Percentiles rank a stretch among this genome's conserved stretches.
Evolutionary conservation across 1,284 basidiomycete species (phyloP).

Genomic region (Naganishia sp.): DNA sequence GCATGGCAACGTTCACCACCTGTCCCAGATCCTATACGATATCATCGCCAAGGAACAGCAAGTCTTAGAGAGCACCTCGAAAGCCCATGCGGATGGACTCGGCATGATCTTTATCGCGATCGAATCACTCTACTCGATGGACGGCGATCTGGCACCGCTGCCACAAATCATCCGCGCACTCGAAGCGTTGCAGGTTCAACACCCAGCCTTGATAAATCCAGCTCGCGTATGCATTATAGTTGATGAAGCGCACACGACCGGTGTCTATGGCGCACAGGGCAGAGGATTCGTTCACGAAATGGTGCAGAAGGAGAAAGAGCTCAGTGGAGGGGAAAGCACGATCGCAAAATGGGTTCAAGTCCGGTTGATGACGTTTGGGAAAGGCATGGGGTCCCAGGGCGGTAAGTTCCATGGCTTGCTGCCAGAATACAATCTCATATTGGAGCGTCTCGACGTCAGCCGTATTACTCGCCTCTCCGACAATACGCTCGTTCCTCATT

Average conservation of each 20-base stretch:
- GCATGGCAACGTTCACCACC: slow-evolving; percentile 67
- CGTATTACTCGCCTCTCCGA: slow-evolving; percentile 69
- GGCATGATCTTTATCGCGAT: slow-evolving; percentile 63
- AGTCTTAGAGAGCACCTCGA: background rate
- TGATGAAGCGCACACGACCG: slow-evolving; percentile 86
- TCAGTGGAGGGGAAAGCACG: slow-evolving; percentile 53
- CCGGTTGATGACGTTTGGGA: slow-evolving; percentile 65
- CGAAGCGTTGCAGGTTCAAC: slow-evolving; percentile 51
- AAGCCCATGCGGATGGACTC: background rate
- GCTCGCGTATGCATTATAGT: slow-evolving; percentile 60
- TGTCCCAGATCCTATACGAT: slow-evolving; percentile 39
- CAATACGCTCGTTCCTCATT: slow-evolving; percentile 78
- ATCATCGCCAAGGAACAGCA: slow-evolving; percentile 29
- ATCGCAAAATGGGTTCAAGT: slow-evolving; percentile 53
- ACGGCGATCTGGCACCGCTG: slow-evolving; percentile 84
- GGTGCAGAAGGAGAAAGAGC: slow-evolving; percentile 36
- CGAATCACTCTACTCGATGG: slow-evolving; percentile 93
- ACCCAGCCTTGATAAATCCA: slow-evolving; percentile 49
- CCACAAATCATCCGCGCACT: slow-evolving; percentile 62
- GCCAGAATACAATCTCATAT: background rate
- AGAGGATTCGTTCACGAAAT: slow-evolving; percentile 59
- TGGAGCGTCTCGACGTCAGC: slow-evolving; percentile 57
- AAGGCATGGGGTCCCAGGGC: slow-evolving; percentile 71
- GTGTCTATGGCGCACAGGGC: slow-evolving; percentile 65
- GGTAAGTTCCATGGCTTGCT: slow-evolving; percentile 59